Conservation (phyloP, 2,329 filamentous ascomycete species). For the Aspergillus calidoustus region DNA sequence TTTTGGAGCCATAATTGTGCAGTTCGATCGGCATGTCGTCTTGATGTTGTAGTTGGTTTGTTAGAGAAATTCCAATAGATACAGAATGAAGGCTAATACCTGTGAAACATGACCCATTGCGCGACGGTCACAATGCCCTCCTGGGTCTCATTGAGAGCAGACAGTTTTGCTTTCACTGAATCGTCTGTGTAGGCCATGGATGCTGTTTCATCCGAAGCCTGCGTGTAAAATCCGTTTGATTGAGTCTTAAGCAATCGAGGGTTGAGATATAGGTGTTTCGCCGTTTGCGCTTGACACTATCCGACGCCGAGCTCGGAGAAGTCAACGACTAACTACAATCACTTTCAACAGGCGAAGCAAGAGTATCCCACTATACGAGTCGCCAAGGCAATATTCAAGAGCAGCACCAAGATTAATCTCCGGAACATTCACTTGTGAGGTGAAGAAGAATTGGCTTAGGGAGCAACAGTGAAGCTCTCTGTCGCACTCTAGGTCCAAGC, state of each 20-base stretch:
- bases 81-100: slow-evolving; percentile 57
- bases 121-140: slow-evolving; percentile 95
- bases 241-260: background rate
- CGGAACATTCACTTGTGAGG: slow-evolving; percentile 3
- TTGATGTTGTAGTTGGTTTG: slow-evolving; percentile 43
- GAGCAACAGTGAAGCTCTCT: slow-evolving; percentile 18
- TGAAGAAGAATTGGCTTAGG: slow-evolving; percentile 9
- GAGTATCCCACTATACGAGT: background rate
- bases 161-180: slow-evolving; percentile 91
- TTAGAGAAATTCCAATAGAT: slow-evolving; percentile 21
- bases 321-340: background rate
- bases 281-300: slow-evolving; percentile 7
- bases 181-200: slow-evolving; percentile 94
- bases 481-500: slow-evolving; percentile 20
- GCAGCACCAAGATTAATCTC: background rate
- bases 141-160: slow-evolving; percentile 93
- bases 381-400: background rate
- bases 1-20: slow-evolving; percentile 90
- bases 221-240: background rate
- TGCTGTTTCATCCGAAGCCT: background rate
- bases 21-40: slow-evolving; percentile 89
- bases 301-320: background rate
- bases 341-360: background rate
- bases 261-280: background rate
- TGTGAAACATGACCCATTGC: slow-evolving; percentile 99